A percentile compares a stretch with the other conserved stretches of the same genome.
Conservation (phyloP, 2,329 filamentous ascomycete species). For the Metarhizium album region DNA sequence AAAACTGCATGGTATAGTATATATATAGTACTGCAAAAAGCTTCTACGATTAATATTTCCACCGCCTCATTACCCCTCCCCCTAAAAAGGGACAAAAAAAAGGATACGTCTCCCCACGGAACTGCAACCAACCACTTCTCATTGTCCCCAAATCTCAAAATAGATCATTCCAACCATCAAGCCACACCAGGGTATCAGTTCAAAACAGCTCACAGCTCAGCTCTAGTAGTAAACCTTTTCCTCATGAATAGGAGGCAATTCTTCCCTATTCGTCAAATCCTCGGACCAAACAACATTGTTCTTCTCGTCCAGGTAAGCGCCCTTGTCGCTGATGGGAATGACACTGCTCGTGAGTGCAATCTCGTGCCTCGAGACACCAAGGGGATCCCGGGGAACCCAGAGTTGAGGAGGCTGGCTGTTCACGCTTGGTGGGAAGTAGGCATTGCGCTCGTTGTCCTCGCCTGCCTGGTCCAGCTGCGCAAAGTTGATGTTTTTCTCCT, state of each 20-base stretch:
- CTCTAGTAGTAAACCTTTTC: slow-evolving; percentile 35
- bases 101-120: not conserved
- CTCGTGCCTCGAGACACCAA: slow-evolving; percentile 62
- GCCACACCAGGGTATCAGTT: slow-evolving; percentile 10
- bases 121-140: not conserved
- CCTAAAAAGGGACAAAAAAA: not conserved
- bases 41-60: no score
- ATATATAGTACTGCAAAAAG: no score
- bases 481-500: slow-evolving; percentile 32
- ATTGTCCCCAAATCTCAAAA: not conserved
- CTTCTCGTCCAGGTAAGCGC: slow-evolving; percentile 59
- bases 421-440: slow-evolving; percentile 64
- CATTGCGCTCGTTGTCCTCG: slow-evolving; percentile 48
- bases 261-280: slow-evolving; percentile 16
- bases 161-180: not conserved
- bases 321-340: slow-evolving; percentile 63
- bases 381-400: slow-evolving; percentile 65
- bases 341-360: slow-evolving; percentile 54
- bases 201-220: not conserved
- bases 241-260: slow-evolving; percentile 32
- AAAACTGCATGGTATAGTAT: no score
- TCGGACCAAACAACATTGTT: slow-evolving; percentile 32
- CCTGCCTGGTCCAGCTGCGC: slow-evolving; percentile 46
- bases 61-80: no score
- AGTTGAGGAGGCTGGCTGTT: slow-evolving; percentile 49